phyloP scores from a whole-genome alignment of 1,284 basidiomycete species.

The Ustilago esculenta region DNA sequence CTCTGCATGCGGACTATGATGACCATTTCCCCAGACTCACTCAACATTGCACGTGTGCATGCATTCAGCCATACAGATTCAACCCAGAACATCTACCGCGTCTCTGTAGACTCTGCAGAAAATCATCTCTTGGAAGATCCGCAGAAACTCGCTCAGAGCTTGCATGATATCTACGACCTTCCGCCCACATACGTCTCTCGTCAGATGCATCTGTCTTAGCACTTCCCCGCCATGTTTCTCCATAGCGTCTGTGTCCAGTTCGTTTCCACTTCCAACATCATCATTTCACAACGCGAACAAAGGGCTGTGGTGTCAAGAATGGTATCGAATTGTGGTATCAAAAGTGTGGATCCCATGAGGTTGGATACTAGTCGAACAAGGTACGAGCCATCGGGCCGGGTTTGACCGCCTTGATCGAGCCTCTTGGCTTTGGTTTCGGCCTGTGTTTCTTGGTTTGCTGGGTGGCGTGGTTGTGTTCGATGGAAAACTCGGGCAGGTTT shows the following conservation, averaged over 20 bases:
- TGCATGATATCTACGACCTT: conserved; percentile 48
- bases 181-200: conserved; percentile 49
- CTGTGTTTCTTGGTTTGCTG: conserved; percentile 10
- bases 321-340: conserved; percentile 5
- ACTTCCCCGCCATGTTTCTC: not conserved
- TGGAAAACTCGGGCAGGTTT: conserved; percentile 34
- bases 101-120: conserved; percentile 13
- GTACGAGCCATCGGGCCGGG: conserved; percentile 41
- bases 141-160: conserved; percentile 1
- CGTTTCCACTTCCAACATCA: not conserved
- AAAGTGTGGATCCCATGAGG: not conserved
- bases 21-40: not conserved
- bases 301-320: conserved; percentile 3
- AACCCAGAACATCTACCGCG: conserved; percentile 20
- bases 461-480: conserved; percentile 12
- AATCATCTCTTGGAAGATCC: conserved; percentile 23
- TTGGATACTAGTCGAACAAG: conserved; percentile 34
- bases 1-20: no score
- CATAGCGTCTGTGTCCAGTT: not conserved
- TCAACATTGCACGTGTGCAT: not conserved
- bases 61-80: not conserved
- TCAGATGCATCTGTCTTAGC: conserved; percentile 21
- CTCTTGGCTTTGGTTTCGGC: conserved; percentile 11
- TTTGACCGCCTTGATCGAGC: conserved; percentile 24
- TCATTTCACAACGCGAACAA: no score